Percentiles rank a stretch among this genome's conserved stretches.
Evolutionary conservation across 768 basidiomycete species (phyloP).

Genomic region (Lactarius indigo): DNA sequence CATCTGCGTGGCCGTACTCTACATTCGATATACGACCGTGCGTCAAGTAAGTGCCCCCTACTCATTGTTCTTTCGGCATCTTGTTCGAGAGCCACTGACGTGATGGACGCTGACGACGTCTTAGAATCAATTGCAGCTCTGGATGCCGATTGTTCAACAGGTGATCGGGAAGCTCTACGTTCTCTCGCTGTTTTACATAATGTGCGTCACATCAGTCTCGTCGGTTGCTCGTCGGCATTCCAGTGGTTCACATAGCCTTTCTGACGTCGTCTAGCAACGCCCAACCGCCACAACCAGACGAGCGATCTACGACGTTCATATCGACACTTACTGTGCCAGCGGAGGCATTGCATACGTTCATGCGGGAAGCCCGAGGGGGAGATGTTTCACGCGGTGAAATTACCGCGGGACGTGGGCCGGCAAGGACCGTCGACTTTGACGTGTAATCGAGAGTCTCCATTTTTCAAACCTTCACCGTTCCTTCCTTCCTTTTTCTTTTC

Average conservation of each 20-base stretch:
- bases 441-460: not conserved
- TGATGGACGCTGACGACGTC: not conserved
- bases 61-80: not conserved
- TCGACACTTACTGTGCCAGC: constrained; percentile 9
- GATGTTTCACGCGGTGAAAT: not conserved
- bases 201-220: no score
- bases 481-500: not conserved
- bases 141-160: constrained; percentile 1
- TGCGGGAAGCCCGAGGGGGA: not conserved
- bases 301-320: not conserved
- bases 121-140: constrained; percentile 5
- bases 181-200: constrained; percentile 15
- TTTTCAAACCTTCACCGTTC: not conserved
- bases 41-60: not conserved
- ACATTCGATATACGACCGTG: not conserved
- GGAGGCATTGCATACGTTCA: not conserved
- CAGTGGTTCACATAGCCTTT: not conserved
- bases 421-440: not conserved
- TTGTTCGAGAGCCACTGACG: not conserved
- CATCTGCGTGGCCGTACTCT: not conserved
- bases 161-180: constrained; percentile 20
- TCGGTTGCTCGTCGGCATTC: not conserved
- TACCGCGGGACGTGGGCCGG: no score
- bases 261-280: constrained; percentile 5
- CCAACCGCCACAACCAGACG: not conserved